These are phyloP conservation scores for Crithidia thermophila DNA, from an alignment of 208 protist species.

Conservation along the genomic window DNA sequence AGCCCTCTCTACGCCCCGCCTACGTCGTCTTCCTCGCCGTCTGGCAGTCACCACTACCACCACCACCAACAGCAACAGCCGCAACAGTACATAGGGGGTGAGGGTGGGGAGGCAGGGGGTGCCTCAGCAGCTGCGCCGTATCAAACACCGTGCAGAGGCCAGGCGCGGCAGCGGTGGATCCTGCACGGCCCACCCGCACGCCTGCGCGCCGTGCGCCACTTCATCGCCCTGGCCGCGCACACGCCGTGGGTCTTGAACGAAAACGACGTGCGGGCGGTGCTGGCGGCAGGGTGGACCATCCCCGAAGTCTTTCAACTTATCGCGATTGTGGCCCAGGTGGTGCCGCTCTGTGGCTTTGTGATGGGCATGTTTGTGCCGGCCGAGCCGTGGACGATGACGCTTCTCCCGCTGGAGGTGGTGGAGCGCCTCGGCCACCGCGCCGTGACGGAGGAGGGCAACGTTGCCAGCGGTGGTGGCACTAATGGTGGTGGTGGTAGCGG, in stretches of 20 bases:
- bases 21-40: no score
- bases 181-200: conserved; percentile 56
- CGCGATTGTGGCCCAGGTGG: conserved; percentile 67
- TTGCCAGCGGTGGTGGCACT: background rate
- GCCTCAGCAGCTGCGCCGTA: background rate
- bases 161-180: conserved; percentile 54
- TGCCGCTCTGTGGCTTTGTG: conserved; percentile 75
- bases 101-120: no score
- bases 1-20: conserved; percentile 2
- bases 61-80: background rate
- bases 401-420: conserved; percentile 52
- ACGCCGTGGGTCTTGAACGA: conserved; percentile 74
- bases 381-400: conserved; percentile 65
- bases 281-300: conserved; percentile 72
- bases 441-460: conserved; percentile 15
- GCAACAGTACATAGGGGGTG: no score
- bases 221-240: conserved; percentile 81
- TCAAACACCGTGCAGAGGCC: background rate
- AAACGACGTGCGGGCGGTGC: conserved; percentile 43
- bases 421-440: conserved; percentile 32
- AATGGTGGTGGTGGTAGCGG: conserved; percentile 4
- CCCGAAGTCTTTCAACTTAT: conserved; percentile 77
- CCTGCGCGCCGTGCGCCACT: conserved; percentile 56
- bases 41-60: no score
- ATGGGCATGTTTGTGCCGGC: conserved; percentile 78